These are phyloP conservation scores for Aeschynomene evenia DNA, from an alignment of 306 rosid genomes.

Conservation along the genomic window DNA sequence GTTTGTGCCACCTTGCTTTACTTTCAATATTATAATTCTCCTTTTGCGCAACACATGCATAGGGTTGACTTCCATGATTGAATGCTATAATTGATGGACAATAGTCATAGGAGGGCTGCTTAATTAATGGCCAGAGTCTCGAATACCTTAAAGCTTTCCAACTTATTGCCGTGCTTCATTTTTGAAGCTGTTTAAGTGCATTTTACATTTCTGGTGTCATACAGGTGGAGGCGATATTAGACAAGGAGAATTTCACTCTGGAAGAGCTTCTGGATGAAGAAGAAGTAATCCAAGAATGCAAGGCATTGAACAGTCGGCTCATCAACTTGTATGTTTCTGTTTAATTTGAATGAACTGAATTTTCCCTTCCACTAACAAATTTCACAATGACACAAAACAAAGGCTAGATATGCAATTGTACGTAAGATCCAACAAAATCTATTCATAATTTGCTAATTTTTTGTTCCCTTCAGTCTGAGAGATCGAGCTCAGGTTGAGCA, in stretches of 20 bases:
- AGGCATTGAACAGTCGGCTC: constrained; percentile 94
- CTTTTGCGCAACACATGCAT: not conserved
- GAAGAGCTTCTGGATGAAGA: constrained; percentile 99
- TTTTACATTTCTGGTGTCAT: constrained; percentile 11
- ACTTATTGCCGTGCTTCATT: constrained; percentile 2
- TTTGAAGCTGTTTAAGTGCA: not conserved
- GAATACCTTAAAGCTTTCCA: constrained; percentile 10
- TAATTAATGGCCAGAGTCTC: not conserved
- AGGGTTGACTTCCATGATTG: constrained; percentile 17
- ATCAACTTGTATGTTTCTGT: constrained; percentile 71
- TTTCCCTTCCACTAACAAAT: not conserved
- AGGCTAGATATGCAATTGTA: not conserved
- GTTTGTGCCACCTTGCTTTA: constrained; percentile 9
- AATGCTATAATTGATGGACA: not conserved
- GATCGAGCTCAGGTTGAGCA: constrained; percentile 97
- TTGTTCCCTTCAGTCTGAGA: constrained; percentile 62
- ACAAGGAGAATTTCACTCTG: constrained; percentile 88
- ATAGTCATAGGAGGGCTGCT: not conserved
- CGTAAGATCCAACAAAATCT: constrained; percentile 25
- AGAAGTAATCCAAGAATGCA: constrained; percentile 99
- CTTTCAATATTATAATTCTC: not conserved
- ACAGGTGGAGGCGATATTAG: constrained; percentile 90
- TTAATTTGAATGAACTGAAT: not conserved
- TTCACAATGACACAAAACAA: not conserved
- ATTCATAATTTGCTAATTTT: constrained; percentile 19